phyloP scores from a whole-genome alignment of 805 yeast species.

The Nakazawaea wyomingensis region DNA sequence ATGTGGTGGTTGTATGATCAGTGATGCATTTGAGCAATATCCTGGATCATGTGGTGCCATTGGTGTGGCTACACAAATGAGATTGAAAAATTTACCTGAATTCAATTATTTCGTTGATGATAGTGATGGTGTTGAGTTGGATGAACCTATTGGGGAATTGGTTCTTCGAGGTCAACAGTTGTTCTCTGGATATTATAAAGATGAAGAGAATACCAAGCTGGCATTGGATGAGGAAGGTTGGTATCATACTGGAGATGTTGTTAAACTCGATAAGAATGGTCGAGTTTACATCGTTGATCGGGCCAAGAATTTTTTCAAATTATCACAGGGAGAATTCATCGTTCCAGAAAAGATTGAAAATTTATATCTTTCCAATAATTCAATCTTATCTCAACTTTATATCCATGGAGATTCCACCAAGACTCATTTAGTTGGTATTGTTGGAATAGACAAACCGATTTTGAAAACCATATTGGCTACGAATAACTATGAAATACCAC shows the following conservation, averaged over 20 bases:
- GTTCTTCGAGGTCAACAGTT: constrained; percentile 62
- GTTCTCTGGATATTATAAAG: constrained; percentile 51
- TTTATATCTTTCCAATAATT: constrained; percentile 47
- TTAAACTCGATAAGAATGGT: constrained; percentile 44
- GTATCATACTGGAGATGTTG: constrained; percentile 63
- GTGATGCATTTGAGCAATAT: constrained; percentile 35
- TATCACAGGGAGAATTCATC: constrained; percentile 62
- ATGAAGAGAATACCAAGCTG: constrained; percentile 46
- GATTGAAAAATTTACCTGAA: constrained; percentile 59
- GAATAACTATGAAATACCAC: not conserved
- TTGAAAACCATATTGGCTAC: not conserved
- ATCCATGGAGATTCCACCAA: constrained; percentile 61
- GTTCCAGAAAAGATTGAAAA: constrained; percentile 76
- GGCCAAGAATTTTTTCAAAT: constrained; percentile 74
- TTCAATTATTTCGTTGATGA: constrained; percentile 44
- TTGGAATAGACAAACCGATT: constrained; percentile 50
- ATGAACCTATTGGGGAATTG: constrained; percentile 48
- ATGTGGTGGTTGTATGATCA: constrained; percentile 53
- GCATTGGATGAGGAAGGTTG: constrained; percentile 54
- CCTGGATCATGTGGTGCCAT: constrained; percentile 61
- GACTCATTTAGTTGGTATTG: constrained; percentile 51
- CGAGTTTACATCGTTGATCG: constrained; percentile 62
- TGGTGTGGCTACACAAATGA: constrained; percentile 49
- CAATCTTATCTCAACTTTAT: constrained; percentile 45
- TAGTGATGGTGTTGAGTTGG: constrained; percentile 27